Evolutionary conservation across 2,329 filamentous ascomycete species (phyloP), one percentile per base, ranked within the genome.

Genomic region (Myriangium duriaei): DNA sequence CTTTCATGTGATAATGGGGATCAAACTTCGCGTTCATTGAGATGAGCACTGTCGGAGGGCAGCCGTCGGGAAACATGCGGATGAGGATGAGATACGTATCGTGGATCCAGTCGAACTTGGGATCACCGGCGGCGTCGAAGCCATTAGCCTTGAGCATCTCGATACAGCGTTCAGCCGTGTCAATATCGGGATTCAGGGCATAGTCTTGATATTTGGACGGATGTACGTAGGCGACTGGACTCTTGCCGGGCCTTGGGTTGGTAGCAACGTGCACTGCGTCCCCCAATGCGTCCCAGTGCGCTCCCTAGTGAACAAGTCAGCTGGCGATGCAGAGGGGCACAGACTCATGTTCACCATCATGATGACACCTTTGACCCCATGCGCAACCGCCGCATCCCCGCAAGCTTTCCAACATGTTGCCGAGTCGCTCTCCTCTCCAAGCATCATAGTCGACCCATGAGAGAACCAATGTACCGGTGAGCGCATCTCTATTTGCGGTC

Each of bases 391-490:
- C 42, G 72, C 70, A 45, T 79, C 73, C 32, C 76, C 76, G 47
- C 68, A 72, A 45, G 68, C 63, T 51, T 76, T 75, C 77, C 76
- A 80, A 57, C 79, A 80, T 13, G 65, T 62, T 10, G 74, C 74
- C 1, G 74, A 76, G 2, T 60, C 53, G 11, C 68, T 72, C 47
- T 77, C 68, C 49, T 80, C 76, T 24, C 75, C 76, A 9, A 80
- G 59, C 74, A 79, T 79, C 72, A 76, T 77, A 30, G 74, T 78
- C n/a, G 73, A 76, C 50, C 77, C 76, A 67, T 81, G 76, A 2
- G 75, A 78, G 56, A 80, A 80, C 57, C 79, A 72, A 51, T 78
- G 70, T 0, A 79, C 72, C 1, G 74, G 75, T 4, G 72, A 67
- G 12, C 40, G 40, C 11, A 41, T 45, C 48, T 12, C 14, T 12